Evolutionary conservation across 2,329 filamentous ascomycete species (phyloP).

Genomic region (Ophiostoma himal-ulmi): DNA sequence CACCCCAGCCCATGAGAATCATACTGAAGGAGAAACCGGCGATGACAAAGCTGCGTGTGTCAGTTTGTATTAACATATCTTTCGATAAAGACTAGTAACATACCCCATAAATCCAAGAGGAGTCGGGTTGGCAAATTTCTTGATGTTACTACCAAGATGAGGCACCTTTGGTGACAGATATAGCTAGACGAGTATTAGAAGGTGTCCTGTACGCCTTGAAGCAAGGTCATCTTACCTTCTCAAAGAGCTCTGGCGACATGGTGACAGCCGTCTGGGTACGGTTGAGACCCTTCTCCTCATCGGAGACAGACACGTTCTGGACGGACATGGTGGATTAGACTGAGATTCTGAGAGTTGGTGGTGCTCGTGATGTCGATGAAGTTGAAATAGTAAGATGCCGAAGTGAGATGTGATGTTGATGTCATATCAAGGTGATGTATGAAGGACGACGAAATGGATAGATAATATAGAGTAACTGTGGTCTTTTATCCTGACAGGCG

Average conservation of each 20-base stretch:
- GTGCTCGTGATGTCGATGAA: not conserved
- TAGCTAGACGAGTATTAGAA: slow-evolving; percentile 16
- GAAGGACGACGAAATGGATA: not conserved
- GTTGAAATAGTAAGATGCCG: not conserved
- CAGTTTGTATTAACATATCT: not conserved
- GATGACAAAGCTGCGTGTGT: slow-evolving; percentile 14
- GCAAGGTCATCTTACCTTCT: slow-evolving; percentile 12
- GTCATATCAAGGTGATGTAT: not conserved
- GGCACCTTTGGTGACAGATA: slow-evolving; percentile 19
- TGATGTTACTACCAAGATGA: slow-evolving; percentile 17
- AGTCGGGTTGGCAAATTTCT: slow-evolving; percentile 19
- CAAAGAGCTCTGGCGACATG: slow-evolving; percentile 20
- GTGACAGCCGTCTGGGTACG: slow-evolving; percentile 21
- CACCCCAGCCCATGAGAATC: slow-evolving; percentile 22
- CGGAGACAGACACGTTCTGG: slow-evolving; percentile 13
- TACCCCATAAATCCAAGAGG: slow-evolving; percentile 20
- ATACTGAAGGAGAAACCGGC: slow-evolving; percentile 20
- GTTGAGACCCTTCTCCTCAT: slow-evolving; percentile 22
- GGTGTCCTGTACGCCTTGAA: not conserved
- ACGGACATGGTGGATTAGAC: slow-evolving; percentile 12
- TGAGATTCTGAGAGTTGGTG: not conserved
- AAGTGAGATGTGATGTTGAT: not conserved
- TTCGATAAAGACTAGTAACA: not conserved
- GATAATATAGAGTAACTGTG: not conserved
- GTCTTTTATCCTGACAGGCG: not conserved